Base-by-base conservation (phyloP, 208 protist species). In the Wallacemonas sp. region DNA sequence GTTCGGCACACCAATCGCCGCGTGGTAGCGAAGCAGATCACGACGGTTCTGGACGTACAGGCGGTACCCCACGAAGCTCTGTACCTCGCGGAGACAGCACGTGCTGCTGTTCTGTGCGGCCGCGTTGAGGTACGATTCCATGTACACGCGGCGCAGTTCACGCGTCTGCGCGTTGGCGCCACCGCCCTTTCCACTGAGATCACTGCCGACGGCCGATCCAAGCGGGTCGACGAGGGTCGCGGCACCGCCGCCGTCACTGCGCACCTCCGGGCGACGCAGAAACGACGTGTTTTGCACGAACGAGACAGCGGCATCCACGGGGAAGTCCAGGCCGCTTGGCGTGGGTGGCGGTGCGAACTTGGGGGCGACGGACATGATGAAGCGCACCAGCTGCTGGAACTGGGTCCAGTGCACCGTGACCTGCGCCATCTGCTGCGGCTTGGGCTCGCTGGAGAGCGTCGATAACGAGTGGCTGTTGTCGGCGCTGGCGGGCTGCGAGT, bases 41-140 rank as follows among this genome's bases (percentile, higher is more conserved):
- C 68, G 54, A 29, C 78, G 72, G 43, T 56, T 65, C 24, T 74
- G 69, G 0, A 72, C 16, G 52, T 73, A 82, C 29, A 64, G 17
- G 32, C 41, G 44, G 49, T 85, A 86, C 23, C 83, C 80, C 2
- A 86, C 65, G 44, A 90, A 82, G 43, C 70, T 56, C 61, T 87
- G 83, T 27, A 90, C 27, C 65, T 90, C 79, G 33, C 73, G 52
- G 27, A 90, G 62, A 26, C 70, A 74, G 56, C 43, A 69, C 27
- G 83, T 66, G 19, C 70, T 41, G 2, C 41, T 41, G 24, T 57
- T 70, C 39, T 64, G 52, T 0, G 81, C 33, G 11, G 69, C 72
- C 8, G 61, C 27, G 55, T 68, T 81, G 21, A 89, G 67, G 69
- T 86, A 89, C 12, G 27, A 43, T 56, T 80, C 65, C 69, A 89